Conservation (phyloP, 306 rosid genomes). For the Quercus dentata region DNA sequence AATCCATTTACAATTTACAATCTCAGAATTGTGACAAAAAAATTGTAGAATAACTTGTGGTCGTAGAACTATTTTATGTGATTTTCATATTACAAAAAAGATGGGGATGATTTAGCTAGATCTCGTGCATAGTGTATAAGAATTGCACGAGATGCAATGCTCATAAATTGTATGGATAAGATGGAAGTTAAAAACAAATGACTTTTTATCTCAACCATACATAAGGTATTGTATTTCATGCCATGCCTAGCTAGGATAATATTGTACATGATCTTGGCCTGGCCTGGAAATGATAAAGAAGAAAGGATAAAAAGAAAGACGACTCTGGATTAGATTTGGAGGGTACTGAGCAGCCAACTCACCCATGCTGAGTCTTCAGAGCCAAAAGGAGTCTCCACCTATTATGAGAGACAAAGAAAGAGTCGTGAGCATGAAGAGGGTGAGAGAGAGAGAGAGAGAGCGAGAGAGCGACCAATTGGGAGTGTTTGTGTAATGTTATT, state of each 20-base stretch:
- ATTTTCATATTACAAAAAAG: not conserved
- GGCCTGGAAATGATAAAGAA: conserved; percentile 21
- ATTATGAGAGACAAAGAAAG: conserved; percentile 23
- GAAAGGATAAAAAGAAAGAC: conserved; percentile 30
- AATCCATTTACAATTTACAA: no score
- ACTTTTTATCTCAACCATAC: no score
- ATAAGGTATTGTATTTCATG: no score
- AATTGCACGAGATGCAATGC: no score
- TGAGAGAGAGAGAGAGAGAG: not conserved
- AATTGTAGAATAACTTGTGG: no score
- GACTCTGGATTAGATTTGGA: conserved; percentile 35
- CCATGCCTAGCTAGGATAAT: no score
- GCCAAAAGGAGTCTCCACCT: conserved; percentile 27
- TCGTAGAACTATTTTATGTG: not conserved
- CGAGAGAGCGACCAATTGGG: conserved; percentile 22
- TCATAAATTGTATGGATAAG: no score
- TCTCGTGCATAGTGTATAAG: no score
- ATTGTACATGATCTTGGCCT: not conserved
- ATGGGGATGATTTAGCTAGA: not conserved
- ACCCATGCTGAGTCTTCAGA: conserved; percentile 46
- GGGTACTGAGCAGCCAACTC: conserved; percentile 25
- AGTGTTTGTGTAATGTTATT: conserved; percentile 28
- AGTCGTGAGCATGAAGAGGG: conserved; percentile 23
- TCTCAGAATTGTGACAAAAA: no score
- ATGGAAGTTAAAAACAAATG: no score